phyloP scores from a whole-genome alignment of 148 eudicot genomes.

The Fallopia convolvulus region DNA sequence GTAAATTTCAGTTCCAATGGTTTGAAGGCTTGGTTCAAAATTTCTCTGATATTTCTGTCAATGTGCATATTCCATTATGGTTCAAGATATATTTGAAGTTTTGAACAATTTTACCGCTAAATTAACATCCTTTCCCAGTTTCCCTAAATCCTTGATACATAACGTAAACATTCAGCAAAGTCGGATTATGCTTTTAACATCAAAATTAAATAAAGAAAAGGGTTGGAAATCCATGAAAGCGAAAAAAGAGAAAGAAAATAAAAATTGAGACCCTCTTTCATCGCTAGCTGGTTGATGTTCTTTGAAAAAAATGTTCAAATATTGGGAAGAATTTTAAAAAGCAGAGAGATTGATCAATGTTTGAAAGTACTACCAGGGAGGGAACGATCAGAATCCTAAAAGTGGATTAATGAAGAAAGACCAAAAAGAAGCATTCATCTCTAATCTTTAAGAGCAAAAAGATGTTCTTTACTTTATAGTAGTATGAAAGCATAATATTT shows the following conservation, averaged over 20 bases:
- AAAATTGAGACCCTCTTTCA: background rate
- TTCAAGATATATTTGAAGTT: background rate
- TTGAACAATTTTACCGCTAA: background rate
- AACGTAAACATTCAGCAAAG: background rate
- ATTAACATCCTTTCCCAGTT: background rate
- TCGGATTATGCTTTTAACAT: background rate
- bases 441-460: background rate
- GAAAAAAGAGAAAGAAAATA: background rate
- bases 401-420: background rate
- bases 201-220: background rate
- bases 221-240: background rate
- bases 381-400: background rate
- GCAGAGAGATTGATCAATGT: slow-evolving; percentile 5
- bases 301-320: background rate
- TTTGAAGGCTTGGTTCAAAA: background rate
- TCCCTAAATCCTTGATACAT: background rate
- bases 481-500: background rate
- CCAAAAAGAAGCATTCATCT: slow-evolving; percentile 10
- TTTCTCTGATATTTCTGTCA: background rate
- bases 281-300: background rate
- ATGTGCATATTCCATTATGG: too few species aligned
- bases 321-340: background rate
- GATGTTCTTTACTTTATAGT: background rate
- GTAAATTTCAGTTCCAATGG: slow-evolving; percentile 1
- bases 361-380: background rate